phyloP scores from a whole-genome alignment of 179 eudicot species.

The Carnegiea gigantea region DNA sequence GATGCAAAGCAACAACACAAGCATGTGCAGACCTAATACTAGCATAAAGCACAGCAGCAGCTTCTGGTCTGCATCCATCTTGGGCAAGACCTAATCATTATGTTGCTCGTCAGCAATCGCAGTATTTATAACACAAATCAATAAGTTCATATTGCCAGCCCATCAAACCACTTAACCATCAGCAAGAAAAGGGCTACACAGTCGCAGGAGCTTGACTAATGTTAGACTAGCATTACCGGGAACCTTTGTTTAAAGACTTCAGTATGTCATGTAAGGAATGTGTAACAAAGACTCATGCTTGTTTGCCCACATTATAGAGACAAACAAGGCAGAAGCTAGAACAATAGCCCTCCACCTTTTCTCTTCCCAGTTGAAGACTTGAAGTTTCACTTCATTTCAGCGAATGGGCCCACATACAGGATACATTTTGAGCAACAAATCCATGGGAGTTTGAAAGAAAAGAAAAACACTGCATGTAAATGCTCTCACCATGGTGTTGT shows the following conservation, averaged over 20 bases:
- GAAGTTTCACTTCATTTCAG: not conserved
- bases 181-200: not conserved
- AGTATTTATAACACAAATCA: not conserved
- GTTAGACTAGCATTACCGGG: not conserved
- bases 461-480: not conserved
- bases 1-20: conserved; percentile 80
- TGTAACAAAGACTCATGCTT: not conserved
- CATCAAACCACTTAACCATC: not conserved
- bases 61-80: conserved; percentile 83
- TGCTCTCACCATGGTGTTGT: conserved; percentile 58
- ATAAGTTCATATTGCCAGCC: not conserved
- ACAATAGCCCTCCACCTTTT: not conserved
- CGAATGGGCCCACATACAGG: not conserved
- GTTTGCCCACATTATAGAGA: not conserved
- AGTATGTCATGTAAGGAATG: not conserved
- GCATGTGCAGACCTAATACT: conserved; percentile 88
- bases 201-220: not conserved
- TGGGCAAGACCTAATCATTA: conserved; percentile 65
- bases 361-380: not conserved
- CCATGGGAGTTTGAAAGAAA: conserved; percentile 1
- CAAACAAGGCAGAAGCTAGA: not conserved
- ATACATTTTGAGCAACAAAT: not conserved
- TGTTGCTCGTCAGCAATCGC: conserved; percentile 4
- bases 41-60: conserved; percentile 73
- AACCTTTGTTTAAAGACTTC: not conserved